These are phyloP conservation scores for cucumber (Cucumis sativus) DNA, from an alignment of 306 rosid genomes.

Conservation along the genomic window DNA sequence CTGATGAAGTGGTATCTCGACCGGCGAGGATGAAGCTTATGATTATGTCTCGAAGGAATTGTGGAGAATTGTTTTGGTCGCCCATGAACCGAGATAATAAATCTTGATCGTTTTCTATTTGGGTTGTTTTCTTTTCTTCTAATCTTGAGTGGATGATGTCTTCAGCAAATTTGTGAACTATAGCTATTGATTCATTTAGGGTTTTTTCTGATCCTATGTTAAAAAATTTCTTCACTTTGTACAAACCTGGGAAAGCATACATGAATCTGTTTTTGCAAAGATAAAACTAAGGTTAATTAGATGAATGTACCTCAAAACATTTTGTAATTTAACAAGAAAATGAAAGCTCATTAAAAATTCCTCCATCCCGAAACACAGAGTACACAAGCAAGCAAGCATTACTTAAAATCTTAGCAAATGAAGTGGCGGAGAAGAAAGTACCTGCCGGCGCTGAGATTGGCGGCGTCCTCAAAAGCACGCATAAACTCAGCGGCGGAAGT, in stretches of 20 bases:
- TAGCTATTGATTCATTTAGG: constrained; percentile 25
- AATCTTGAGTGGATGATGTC: constrained; percentile 33
- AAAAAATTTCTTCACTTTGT: constrained; percentile 21
- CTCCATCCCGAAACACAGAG: too few species aligned
- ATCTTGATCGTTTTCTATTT: constrained; percentile 11
- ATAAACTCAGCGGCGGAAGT: constrained; percentile 30
- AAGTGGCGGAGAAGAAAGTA: not conserved
- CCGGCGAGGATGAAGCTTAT: constrained; percentile 65
- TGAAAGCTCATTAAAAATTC: too few species aligned
- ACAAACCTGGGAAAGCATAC: constrained; percentile 5
- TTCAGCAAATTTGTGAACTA: constrained; percentile 42
- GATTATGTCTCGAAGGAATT: constrained; percentile 48
- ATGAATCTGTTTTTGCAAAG: constrained; percentile 12
- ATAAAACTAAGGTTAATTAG: not conserved
- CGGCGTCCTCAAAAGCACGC: constrained; percentile 55
- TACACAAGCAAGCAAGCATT: too few species aligned
- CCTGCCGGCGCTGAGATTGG: constrained; percentile 30
- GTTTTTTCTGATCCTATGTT: constrained; percentile 35
- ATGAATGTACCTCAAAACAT: too few species aligned
- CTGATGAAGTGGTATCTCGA: constrained; percentile 61
- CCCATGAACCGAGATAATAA: constrained; percentile 51
- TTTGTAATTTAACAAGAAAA: too few species aligned
- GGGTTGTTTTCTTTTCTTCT: constrained; percentile 2
- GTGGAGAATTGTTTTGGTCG: constrained; percentile 18
- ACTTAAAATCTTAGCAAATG: too few species aligned